Conservation (phyloP, 768 basidiomycete genomes). For the Pseudohyphozyma bogoriensis region DNA sequence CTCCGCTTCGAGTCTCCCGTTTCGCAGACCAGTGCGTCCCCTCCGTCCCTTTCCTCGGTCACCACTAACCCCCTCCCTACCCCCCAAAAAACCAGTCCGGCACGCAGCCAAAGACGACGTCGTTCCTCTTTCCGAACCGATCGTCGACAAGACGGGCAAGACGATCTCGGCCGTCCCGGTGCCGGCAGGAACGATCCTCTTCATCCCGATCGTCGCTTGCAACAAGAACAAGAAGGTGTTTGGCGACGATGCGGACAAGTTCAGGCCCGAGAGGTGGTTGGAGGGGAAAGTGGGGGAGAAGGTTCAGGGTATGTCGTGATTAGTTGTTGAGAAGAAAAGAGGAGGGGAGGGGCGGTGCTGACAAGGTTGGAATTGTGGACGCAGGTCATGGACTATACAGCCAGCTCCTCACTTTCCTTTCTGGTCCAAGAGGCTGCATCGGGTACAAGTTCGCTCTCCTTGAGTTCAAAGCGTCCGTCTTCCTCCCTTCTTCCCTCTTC, state of each 20-base stretch:
- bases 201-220: conserved; percentile 52
- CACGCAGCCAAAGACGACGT: conserved; percentile 65
- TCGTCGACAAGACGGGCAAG: not conserved
- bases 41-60: not conserved
- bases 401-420: conserved; percentile 34
- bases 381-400: conserved; percentile 53
- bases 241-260: conserved; percentile 57
- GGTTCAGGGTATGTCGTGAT: conserved; percentile 32
- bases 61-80: conserved; percentile 1
- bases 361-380: too few species aligned
- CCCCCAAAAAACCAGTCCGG: too few species aligned
- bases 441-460: conserved; percentile 18
- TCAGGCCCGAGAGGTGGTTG: conserved; percentile 54
- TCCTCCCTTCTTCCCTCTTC: not conserved
- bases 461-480: conserved; percentile 11
- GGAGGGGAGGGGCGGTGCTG: too few species aligned
- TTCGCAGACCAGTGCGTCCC: conserved; percentile 49
- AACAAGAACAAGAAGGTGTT: conserved; percentile 51
- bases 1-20: conserved; percentile 69
- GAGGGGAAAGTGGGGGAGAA: conserved; percentile 38
- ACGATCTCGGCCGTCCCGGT: conserved; percentile 37
- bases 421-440: conserved; percentile 5
- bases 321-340: too few species aligned
- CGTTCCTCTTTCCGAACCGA: conserved; percentile 49
- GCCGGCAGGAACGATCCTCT: conserved; percentile 49